phyloP scores from a whole-genome alignment of 352 stramenopile species.

The Globisporangium orthogonon region DNA sequence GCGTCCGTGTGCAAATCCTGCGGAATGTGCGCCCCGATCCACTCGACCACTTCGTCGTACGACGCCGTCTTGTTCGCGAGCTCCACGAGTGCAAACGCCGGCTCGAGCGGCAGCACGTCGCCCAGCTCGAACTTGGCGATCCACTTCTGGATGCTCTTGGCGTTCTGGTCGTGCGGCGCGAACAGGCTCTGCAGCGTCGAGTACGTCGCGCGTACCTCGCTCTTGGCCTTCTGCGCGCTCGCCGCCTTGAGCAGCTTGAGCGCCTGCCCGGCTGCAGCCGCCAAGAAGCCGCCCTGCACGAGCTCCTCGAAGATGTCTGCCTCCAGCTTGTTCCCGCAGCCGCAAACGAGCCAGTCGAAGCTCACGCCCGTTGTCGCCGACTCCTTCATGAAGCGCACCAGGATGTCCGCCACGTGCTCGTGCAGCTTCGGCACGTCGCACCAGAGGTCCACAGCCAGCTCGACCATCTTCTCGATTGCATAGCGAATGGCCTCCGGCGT shows the following conservation, averaged over 20 bases:
- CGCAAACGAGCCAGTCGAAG: conserved; percentile 63
- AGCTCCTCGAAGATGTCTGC: conserved; percentile 59
- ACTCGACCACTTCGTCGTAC: conserved; percentile 47
- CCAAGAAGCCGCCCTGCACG: conserved; percentile 62
- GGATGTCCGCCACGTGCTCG: conserved; percentile 62
- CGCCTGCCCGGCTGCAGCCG: conserved; percentile 33
- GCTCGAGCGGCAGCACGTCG: conserved; percentile 48
- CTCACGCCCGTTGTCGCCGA: conserved; percentile 51
- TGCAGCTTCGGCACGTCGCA: conserved; percentile 82
- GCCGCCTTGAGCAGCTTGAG: conserved; percentile 40
- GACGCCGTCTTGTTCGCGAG: conserved; percentile 34
- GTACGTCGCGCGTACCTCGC: conserved; percentile 46
- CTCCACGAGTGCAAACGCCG: conserved; percentile 49
- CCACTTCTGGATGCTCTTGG: conserved; percentile 58
- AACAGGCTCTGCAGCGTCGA: conserved; percentile 49
- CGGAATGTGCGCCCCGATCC: conserved; percentile 50
- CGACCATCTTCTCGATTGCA: conserved; percentile 53
- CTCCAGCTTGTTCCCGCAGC: conserved; percentile 39
- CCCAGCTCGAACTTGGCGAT: conserved; percentile 53
- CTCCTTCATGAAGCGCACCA: conserved; percentile 66
- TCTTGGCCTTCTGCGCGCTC: conserved; percentile 37
- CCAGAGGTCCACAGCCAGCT: conserved; percentile 57
- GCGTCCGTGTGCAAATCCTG: conserved; percentile 38
- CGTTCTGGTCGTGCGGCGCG: conserved; percentile 40
- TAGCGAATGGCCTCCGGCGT: conserved; percentile 50